These are phyloP conservation scores for Furcasterigmium furcatum DNA, from an alignment of 2,329 filamentous ascomycete genomes.

Conservation along the genomic window DNA sequence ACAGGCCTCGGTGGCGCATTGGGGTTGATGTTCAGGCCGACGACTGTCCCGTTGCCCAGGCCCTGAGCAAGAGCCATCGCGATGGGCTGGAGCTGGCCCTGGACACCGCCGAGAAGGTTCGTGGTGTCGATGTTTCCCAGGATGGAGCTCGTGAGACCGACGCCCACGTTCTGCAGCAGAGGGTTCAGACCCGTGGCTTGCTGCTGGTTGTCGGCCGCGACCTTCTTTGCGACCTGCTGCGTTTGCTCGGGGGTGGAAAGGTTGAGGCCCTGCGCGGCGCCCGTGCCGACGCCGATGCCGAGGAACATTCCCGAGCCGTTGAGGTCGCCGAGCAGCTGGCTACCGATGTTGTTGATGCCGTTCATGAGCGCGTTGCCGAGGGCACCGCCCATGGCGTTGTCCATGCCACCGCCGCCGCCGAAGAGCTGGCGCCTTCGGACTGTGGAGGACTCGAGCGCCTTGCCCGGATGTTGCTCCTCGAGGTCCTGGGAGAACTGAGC, in stretches of 20 bases:
- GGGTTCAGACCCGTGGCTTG: conserved; percentile 23
- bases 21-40: conserved; percentile 16
- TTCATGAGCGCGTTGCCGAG: conserved; percentile 9
- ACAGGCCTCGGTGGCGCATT: conserved; percentile 9
- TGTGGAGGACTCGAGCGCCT: neutral
- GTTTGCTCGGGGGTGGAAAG: conserved; percentile 11
- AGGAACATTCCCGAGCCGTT: conserved; percentile 15
- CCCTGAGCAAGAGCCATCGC: conserved; percentile 17
- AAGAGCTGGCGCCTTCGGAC: neutral
- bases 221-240: conserved; percentile 12
- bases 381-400: conserved; percentile 1
- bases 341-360: conserved; percentile 9
- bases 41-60: conserved; percentile 17
- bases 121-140: conserved; percentile 19
- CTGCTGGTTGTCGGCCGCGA: conserved; percentile 22
- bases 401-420: neutral
- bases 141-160: conserved; percentile 21
- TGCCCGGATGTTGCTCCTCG: neutral
- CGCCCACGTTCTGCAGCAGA: conserved; percentile 21
- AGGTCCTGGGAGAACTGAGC: conserved; percentile 4
- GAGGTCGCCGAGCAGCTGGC: conserved; percentile 7
- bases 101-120: conserved; percentile 7
- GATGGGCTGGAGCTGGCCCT: conserved; percentile 12
- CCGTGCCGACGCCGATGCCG: conserved; percentile 19
- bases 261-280: conserved; percentile 17